Base-by-base conservation (phyloP, 2,329 filamentous ascomycete genomes). In the Lachnellula arida region DNA sequence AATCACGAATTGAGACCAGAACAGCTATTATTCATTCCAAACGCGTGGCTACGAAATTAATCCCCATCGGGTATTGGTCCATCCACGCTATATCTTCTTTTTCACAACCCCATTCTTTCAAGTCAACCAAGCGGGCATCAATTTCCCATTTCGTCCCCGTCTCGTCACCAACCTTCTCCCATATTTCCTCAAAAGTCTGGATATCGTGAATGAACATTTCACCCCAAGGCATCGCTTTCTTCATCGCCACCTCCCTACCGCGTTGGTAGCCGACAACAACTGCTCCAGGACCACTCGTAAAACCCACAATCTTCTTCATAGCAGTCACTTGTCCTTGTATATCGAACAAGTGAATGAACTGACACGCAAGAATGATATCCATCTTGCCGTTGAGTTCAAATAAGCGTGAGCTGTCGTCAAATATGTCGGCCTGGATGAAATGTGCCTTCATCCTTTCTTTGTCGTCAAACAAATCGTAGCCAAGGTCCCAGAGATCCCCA, bases 391-490 rank as follows among this genome's bases (percentile, higher is more conserved):
- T 62, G 32, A 76, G 59, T 49, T 70, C 54, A 12, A 64, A 67
- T 35, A 74, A 54, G 22, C 58, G 56, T 23, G 65, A 52, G 19
- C 67, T 50, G 0, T 58, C 23, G 32, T 67, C 67, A 51, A 72
- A 70, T 2, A 67, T 40, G 46, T 73, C 69, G 0, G 65, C 68
- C 17, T 58, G 54, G 39, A 72, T 66, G 57, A 74, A 73, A 0
- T 54, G 50, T 4, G 60, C 65, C 19, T 66, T 55, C 42, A 73
- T 37, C 1, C 32, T 65, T 0, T 69, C 65, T n/a, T 62, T 63
- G 54, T 75, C 73, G 2, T 58, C 59, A 59, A 74, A 74, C 6
- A 74, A 60, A 3, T 73, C 70, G 34, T 70, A 72, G 7, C 71
- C 68, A 1, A 72, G 49, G 7, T 72, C 65, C 34, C 70, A 58